These are phyloP conservation scores for Epichloe baconii DNA, from an alignment of 2,329 filamentous ascomycete species.

Conservation along the genomic window DNA sequence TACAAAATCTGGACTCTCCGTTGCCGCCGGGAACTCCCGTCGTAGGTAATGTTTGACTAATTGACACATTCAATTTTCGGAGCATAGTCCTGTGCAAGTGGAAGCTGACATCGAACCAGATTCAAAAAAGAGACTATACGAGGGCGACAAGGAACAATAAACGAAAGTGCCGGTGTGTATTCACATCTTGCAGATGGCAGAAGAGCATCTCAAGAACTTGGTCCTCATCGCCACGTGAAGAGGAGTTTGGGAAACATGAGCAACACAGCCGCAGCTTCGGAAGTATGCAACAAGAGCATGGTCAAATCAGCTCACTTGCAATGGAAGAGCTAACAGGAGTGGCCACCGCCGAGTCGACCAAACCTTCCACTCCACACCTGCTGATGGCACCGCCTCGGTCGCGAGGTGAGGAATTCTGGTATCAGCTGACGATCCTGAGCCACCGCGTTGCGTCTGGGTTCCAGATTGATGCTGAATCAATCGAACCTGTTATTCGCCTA, in stretches of 20 bases:
- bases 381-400: slow-evolving; percentile 36
- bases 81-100: not conserved
- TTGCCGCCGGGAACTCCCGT: slow-evolving; percentile 34
- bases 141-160: slow-evolving; percentile 5
- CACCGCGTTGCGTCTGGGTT: slow-evolving; percentile 17
- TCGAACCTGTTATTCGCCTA: slow-evolving; percentile 33
- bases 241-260: not conserved
- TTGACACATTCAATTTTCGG: not conserved
- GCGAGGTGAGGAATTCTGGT: slow-evolving; percentile 18
- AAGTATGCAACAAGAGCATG: not conserved
- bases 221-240: slow-evolving; percentile 5
- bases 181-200: slow-evolving; percentile 13
- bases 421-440: slow-evolving; percentile 21
- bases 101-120: slow-evolving; percentile 12
- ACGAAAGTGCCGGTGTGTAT: not conserved
- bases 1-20: slow-evolving; percentile 44
- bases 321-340: not conserved
- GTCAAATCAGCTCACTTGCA: not conserved
- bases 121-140: slow-evolving; percentile 17
- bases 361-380: slow-evolving; percentile 15
- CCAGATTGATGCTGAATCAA: slow-evolving; percentile 16
- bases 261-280: not conserved
- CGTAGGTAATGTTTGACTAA: slow-evolving; percentile 22
- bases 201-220: slow-evolving; percentile 9
- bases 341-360: not conserved